Conservation (phyloP, 208 protist species). For the Crithidia sp. region DNA sequence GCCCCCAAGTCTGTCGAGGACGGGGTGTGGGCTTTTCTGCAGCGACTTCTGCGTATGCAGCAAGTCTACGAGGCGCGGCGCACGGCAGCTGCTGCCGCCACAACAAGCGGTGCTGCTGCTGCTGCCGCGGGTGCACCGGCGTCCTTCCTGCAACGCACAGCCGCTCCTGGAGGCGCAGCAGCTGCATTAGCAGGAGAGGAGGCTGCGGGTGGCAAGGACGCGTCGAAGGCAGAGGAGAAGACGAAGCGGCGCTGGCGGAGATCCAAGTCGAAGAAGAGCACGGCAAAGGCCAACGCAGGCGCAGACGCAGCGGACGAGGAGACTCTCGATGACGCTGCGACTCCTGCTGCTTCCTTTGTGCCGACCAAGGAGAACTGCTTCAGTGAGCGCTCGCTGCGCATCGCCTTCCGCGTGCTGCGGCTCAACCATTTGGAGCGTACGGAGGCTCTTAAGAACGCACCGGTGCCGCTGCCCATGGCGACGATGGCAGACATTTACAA, state of each 20-base stretch:
- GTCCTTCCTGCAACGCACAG: neutral
- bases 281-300: neutral
- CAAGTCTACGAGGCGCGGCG: conserved; percentile 30
- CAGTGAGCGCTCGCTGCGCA: conserved; percentile 49
- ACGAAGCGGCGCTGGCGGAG: neutral
- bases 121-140: neutral
- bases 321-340: neutral
- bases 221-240: conserved; percentile 3
- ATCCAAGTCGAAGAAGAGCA: neutral
- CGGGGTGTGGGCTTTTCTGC: conserved; percentile 49
- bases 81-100: neutral
- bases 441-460: conserved; percentile 35
- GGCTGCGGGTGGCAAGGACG: neutral
- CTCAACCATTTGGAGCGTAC: conserved; percentile 47
- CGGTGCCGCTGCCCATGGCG: conserved; percentile 33
- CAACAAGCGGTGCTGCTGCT: neutral
- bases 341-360: conserved; percentile 1
- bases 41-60: conserved; percentile 54
- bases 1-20: conserved; percentile 41
- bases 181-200: neutral
- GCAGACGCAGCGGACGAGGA: neutral
- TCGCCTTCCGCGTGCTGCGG: conserved; percentile 43
- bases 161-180: conserved; percentile 4
- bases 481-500: conserved; percentile 42
- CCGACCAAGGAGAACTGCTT: conserved; percentile 45